phyloP scores from a whole-genome alignment of 495 filamentous ascomycete genomes.

The Hypoxylon lienhwacheense region DNA sequence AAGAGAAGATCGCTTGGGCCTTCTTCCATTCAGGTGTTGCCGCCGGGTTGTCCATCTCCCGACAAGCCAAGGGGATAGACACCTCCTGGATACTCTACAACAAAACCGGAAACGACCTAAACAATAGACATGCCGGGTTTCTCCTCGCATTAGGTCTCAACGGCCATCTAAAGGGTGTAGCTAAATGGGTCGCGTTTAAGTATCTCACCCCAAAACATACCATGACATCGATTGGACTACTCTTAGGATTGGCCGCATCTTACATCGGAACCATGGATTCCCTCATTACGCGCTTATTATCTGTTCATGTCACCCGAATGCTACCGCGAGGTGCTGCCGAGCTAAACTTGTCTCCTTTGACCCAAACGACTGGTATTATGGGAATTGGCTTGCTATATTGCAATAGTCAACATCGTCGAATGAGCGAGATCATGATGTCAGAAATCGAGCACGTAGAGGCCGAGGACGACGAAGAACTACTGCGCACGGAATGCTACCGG shows the following conservation, averaged over 20 bases:
- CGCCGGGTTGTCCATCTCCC: constrained; percentile 85
- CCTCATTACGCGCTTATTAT: constrained; percentile 87
- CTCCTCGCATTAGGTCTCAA: constrained; percentile 91
- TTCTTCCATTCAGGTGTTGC: constrained; percentile 97
- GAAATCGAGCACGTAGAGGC: constrained; percentile 86
- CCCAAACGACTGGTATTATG: constrained; percentile 96
- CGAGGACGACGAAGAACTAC: constrained; percentile 68
- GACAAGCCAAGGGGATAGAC: constrained; percentile 88
- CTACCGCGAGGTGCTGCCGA: constrained; percentile 88
- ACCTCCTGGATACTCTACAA: constrained; percentile 99
- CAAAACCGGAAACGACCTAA: constrained; percentile 82
- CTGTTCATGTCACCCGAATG: constrained; percentile 96
- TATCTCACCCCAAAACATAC: constrained; percentile 97
- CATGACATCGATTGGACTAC: constrained; percentile 95
- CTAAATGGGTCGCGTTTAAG: constrained; percentile 98
- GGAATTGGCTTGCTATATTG: constrained; percentile 94
- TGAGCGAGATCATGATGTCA: constrained; percentile 98
- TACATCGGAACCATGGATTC: constrained; percentile 97
- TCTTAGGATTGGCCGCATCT: constrained; percentile 89
- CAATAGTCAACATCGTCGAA: constrained; percentile 92
- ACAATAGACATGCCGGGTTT: constrained; percentile 91
- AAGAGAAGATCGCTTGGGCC: constrained; percentile 96
- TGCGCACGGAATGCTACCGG: constrained; percentile 92
- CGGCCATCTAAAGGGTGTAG: constrained; percentile 87
- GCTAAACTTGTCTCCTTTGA: constrained; percentile 89